Conservation (phyloP, 441 rosid species). For the Eruca vesicaria region DNA sequence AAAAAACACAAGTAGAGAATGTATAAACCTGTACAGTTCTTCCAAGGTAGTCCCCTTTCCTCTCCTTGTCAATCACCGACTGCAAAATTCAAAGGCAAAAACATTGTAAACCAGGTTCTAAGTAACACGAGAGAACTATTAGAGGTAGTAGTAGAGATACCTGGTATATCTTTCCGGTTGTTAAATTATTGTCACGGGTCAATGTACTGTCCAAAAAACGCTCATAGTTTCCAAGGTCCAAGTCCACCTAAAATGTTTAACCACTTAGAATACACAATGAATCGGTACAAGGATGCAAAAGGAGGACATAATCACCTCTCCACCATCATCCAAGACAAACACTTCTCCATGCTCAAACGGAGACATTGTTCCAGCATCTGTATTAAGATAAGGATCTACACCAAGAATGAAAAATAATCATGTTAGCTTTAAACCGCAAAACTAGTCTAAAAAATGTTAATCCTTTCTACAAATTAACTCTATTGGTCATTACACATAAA, state of each 20-base stretch:
- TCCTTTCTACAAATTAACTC: not conserved
- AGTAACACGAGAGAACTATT: not conserved
- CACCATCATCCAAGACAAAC: constrained; percentile 81
- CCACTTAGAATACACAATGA: not conserved
- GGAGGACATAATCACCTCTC: constrained; percentile 42
- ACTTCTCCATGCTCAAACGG: constrained; percentile 91
- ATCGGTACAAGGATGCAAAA: not conserved
- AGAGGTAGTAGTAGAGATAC: constrained; percentile 28
- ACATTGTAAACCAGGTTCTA: not conserved
- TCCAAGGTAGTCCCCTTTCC: constrained; percentile 81
- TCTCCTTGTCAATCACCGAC: constrained; percentile 71
- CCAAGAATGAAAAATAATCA: not conserved
- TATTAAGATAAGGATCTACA: constrained; percentile 81
- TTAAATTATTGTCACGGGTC: constrained; percentile 72
- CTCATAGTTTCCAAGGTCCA: constrained; percentile 90
- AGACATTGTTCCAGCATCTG: constrained; percentile 93
- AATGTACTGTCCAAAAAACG: constrained; percentile 67
- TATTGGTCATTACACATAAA: not conserved
- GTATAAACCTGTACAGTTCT: constrained; percentile 69
- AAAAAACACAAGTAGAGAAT: constrained; percentile 9
- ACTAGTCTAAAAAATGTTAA: not conserved
- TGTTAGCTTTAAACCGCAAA: not conserved
- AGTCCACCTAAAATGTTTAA: constrained; percentile 51
- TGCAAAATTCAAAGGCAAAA: constrained; percentile 25
- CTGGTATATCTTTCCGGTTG: constrained; percentile 77